Percentiles rank a stretch among this genome's conserved stretches.
Conservation (phyloP, 208 protist genomes). For the Kentomonas sorsogonicus region DNA sequence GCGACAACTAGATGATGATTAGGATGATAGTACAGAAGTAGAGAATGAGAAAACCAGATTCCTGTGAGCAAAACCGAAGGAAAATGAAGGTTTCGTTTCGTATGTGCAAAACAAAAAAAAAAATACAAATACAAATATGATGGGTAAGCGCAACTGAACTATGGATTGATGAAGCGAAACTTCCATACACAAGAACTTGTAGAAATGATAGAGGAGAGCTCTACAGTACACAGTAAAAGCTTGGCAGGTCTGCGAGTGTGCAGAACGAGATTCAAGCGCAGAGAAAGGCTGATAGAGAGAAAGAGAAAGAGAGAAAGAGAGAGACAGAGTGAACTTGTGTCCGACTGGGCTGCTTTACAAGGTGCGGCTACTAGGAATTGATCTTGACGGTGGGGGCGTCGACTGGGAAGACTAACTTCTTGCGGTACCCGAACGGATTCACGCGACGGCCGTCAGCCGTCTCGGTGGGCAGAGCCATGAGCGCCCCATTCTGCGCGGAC, state of each 20-base stretch:
- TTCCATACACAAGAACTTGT: not conserved
- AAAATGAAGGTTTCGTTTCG: too few relatives aligned
- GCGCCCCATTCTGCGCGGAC: not conserved
- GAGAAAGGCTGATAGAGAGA: not conserved
- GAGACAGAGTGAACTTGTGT: not conserved
- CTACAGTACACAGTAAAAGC: not conserved
- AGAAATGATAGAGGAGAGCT: not conserved
- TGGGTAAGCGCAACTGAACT: not conserved
- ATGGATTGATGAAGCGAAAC: not conserved
- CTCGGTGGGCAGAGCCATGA: conserved; percentile 5
- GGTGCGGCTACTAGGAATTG: not conserved
- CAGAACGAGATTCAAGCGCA: not conserved
- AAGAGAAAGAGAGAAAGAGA: conserved; percentile 3
- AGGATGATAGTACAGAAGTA: not conserved
- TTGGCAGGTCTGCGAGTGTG: not conserved
- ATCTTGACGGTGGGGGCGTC: conserved; percentile 14
- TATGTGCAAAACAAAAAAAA: not conserved
- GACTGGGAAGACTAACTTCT: conserved; percentile 29
- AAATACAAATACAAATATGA: not conserved
- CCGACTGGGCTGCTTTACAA: not conserved
- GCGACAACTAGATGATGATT: not conserved
- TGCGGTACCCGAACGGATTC: conserved; percentile 25
- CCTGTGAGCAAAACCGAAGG: too few relatives aligned
- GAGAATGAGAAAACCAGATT: not conserved
- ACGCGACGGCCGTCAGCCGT: not conserved